Conservation (phyloP, 352 stramenopile species). For the Phytophthora vignae region DNA sequence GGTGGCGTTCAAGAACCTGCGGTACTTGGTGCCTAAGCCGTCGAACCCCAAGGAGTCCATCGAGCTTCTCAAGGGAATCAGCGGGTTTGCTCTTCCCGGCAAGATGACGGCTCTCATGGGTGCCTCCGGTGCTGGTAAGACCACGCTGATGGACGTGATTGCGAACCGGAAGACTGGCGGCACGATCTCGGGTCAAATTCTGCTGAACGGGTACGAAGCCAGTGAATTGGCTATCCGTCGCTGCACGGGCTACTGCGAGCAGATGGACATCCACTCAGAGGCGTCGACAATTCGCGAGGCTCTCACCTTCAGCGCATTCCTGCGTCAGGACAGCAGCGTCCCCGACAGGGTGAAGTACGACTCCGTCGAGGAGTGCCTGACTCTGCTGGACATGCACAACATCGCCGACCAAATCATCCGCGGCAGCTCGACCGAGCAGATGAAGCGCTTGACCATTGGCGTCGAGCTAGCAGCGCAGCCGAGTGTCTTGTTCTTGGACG, state of each 20-base stretch:
- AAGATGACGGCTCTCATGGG: constrained; percentile 65
- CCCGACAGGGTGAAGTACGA: constrained; percentile 15
- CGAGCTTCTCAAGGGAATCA: constrained; percentile 34
- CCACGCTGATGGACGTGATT: constrained; percentile 79
- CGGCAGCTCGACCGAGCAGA: constrained; percentile 44
- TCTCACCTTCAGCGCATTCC: constrained; percentile 52
- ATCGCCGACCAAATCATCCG: constrained; percentile 44
- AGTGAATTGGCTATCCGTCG: constrained; percentile 49
- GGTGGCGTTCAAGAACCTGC: constrained; percentile 27
- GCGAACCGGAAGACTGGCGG: constrained; percentile 86
- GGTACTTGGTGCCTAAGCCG: constrained; percentile 28
- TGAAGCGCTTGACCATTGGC: constrained; percentile 72
- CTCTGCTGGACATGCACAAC: constrained; percentile 48
- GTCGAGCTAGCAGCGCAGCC: constrained; percentile 88
- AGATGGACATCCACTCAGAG: constrained; percentile 89
- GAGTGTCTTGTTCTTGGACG: constrained; percentile 77
- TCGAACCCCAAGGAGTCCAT: constrained; percentile 33
- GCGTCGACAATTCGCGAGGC: constrained; percentile 81
- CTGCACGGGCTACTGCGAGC: constrained; percentile 65
- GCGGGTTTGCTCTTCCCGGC: constrained; percentile 23
- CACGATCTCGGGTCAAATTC: constrained; percentile 59
- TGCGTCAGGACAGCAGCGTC: constrained; percentile 30
- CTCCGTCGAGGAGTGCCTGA: constrained; percentile 40
- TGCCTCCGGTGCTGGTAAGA: constrained; percentile 55
- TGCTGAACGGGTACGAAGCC: constrained; percentile 39